phyloP scores from a whole-genome alignment of 768 basidiomycete species.

The Suillus sp. region DNA sequence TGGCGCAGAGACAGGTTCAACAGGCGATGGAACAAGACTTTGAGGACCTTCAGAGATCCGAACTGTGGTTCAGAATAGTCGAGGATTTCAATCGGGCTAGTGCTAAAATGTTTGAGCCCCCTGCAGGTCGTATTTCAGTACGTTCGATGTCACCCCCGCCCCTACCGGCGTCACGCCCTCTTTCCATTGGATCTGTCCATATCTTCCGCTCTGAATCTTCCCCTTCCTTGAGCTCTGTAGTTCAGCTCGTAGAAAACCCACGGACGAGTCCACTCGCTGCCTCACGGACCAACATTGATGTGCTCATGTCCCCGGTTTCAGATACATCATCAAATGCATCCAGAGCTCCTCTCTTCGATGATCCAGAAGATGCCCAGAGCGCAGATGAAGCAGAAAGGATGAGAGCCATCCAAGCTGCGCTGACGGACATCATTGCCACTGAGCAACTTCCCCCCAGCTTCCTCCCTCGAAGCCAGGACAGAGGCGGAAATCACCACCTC shows the following conservation, averaged over 20 bases:
- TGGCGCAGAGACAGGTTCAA: slow-evolving; percentile 85
- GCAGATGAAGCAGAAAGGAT: slow-evolving; percentile 79
- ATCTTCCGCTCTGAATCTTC: slow-evolving; percentile 40
- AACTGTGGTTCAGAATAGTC: slow-evolving; percentile 90
- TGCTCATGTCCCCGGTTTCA: slow-evolving; percentile 74
- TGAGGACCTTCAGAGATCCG: slow-evolving; percentile 82
- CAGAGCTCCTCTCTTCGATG: slow-evolving; percentile 78
- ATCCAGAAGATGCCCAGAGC: slow-evolving; percentile 64
- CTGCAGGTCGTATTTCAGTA: slow-evolving; percentile 9
- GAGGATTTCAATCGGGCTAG: slow-evolving; percentile 56
- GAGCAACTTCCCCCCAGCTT: slow-evolving; percentile 54
- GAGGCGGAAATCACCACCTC: slow-evolving; percentile 11
- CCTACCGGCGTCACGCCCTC: slow-evolving; percentile 19
- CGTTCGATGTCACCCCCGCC: slow-evolving; percentile 19
- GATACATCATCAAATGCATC: slow-evolving; percentile 54
- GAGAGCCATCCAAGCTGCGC: slow-evolving; percentile 94
- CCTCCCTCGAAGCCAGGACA: slow-evolving; percentile 15
- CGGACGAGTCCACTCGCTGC: slow-evolving; percentile 22
- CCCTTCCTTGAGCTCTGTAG: slow-evolving; percentile 31
- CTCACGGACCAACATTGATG: slow-evolving; percentile 61
- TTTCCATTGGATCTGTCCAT: slow-evolving; percentile 16
- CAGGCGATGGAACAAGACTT: slow-evolving; percentile 92
- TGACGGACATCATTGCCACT: slow-evolving; percentile 93
- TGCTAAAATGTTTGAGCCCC: slow-evolving; percentile 12
- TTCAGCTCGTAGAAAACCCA: slow-evolving; percentile 23